Base-by-base conservation (phyloP, 2,329 filamentous ascomycete genomes). In the Nemania sp. region DNA sequence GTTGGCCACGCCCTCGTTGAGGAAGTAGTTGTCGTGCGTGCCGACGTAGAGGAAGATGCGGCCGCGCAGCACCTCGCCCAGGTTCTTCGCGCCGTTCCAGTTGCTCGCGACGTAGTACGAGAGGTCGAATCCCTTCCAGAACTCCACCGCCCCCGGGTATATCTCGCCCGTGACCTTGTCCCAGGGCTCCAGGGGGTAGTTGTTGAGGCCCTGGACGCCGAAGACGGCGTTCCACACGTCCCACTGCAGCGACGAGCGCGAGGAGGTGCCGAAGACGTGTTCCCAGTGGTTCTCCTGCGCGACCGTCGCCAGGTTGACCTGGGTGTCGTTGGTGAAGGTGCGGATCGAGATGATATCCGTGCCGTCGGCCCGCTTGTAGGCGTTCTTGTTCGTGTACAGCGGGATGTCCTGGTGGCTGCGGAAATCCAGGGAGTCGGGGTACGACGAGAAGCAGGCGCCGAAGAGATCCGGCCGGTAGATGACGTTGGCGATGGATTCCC, bases 151-250 rank as follows among this genome's bases (percentile, higher is more conserved):
- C 1, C 60, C 66, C 0, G 61, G 60, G 58, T 63, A 67, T 35
- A 68, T 64, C 52, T 68, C 66, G 45, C 66, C 66, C 2, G 66
- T 68, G 20, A 68, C 65, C 48, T 68, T 68, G 35, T 68, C 66
- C 66, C 66, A 68, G 12, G 66, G 66, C 58, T 68, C 66, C 2
- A 68, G 50, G 1, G 66, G 66, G 48, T 65, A 66, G 5, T 62
- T 60, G 48, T 68, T 68, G 1, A 66, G 49, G 0, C 66, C 66
- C 45, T 68, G 66, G 25, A 48, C 59, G 54, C 66, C 66, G 20
- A 68, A 68, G 2, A 67, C 66, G 15, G 64, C 59, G 45, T 68
- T 67, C 66, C 66, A 68, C 7, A 65, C 57, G 51, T 68, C 66
- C 66, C 66, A 68, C 39, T 68, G 66, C 34, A 66, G 46, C 3